Conservation (phyloP, 306 rosid species). For the Corylus avellana region DNA sequence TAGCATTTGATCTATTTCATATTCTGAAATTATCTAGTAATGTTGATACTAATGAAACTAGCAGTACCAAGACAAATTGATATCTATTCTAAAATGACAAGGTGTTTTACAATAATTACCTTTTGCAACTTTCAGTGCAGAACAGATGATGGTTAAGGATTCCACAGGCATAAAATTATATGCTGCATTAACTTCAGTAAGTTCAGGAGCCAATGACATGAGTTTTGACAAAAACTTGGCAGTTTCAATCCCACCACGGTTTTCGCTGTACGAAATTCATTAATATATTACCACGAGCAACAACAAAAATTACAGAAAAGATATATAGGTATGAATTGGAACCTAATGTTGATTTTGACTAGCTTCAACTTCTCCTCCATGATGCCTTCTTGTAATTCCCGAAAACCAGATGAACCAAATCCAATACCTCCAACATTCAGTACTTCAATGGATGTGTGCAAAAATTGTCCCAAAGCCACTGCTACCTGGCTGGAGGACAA, state of each 20-base stretch:
- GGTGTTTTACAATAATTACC: constrained; percentile 44
- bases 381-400: constrained; percentile 48
- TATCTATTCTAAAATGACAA: not conserved
- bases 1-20: not conserved
- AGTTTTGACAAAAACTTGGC: constrained; percentile 70
- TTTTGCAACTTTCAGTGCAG: constrained; percentile 58
- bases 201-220: constrained; percentile 58
- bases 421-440: constrained; percentile 66
- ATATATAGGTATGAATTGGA: constrained; percentile 24
- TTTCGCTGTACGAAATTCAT: constrained; percentile 53
- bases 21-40: not conserved
- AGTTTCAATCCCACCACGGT: constrained; percentile 74
- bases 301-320: constrained; percentile 26
- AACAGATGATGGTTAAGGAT: constrained; percentile 52
- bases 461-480: constrained; percentile 58
- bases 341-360: constrained; percentile 77
- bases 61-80: not conserved
- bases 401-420: constrained; percentile 72
- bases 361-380: constrained; percentile 48
- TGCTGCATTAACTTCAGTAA: constrained; percentile 65
- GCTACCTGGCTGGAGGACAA: constrained; percentile 60
- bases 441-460: constrained; percentile 55
- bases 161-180: constrained; percentile 71
- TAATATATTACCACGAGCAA: constrained; percentile 19
- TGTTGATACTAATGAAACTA: not conserved